Base-by-base conservation (phyloP, 306 rosid species). In the Acacia confusa region DNA sequence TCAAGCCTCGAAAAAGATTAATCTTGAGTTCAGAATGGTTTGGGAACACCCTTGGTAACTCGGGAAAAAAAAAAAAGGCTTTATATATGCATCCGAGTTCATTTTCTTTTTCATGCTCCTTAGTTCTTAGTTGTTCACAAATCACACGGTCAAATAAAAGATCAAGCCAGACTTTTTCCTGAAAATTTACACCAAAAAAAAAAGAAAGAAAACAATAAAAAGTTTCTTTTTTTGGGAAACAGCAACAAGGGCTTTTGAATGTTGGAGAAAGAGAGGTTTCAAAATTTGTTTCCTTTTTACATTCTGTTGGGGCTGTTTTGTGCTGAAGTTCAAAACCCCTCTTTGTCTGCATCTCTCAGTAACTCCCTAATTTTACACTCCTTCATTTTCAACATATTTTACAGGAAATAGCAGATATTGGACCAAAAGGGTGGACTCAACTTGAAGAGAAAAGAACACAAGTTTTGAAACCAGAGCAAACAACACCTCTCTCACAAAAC, bases 361-460 rank as follows among this genome's bases (percentile, higher is more conserved):
- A 43, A 34, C 25, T 38, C 16, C 11, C 24, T 4, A 22, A 24
- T 1, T 4, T 73, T 27, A 30, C 41, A 14, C 19, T 66, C n/a
- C 48, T 60, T 82, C 24, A 38, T 27, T 61, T 70, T 55, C 61
- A 82, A 74, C 65, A 74, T 79, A 74, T 79, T 69, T 67, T 72
- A 69, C 91, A 91, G 92, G 92, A 86, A 43, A 72, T 27, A 82
- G 72, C 82, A 79, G 90, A 87, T 69, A 82, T 71, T 19, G 77
- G 77, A 63, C 78, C 85, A 47, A 77, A 22, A 74, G 67, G 74
- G 79, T 75, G 82, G 81, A 69, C 78, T 81, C 70, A 78, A 38
- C 47, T 82, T 47, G 82, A 78, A 28, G 85, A 74, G 58, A 84
- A 81, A 81, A 64, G 47, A 24, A 48, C 57, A 14, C 85, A 79